Evolutionary conservation across 2,329 filamentous ascomycete species (phyloP), one percentile per base, ranked within the genome.

Genomic region (Ascochyta pisi): DNA sequence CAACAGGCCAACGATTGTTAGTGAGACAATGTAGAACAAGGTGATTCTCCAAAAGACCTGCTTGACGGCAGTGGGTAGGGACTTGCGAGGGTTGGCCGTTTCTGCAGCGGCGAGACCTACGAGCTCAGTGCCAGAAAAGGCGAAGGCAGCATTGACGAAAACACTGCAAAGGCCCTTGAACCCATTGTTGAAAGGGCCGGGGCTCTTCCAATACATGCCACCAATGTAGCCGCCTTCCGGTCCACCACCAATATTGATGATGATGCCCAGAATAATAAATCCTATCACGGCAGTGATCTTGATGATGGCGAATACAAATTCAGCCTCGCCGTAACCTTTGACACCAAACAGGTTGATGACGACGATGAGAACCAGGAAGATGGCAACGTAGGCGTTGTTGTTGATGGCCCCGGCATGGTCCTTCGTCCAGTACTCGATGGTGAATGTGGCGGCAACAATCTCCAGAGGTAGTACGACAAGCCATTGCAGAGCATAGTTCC

Each of bases 401-500:
- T 72, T 71, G 46, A 51, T 92, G 16, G 49, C 76, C 29, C 75
- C 63, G 0, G 62, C 69, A 22, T 12, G 27, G n/a, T 50, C 47
- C 7, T 83, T 74, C 49, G 87, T 85, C 92, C 92, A 96, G 71
- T 90, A 96, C 29, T 87, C 83, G 50, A 96, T 87, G 0, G 92
- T 96, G 22, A 96, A 86, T 3, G 91, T 89, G 2, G 92, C 92
- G 2, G 92, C 90, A 59, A 96, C 91, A 53, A 96, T 89, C 74
- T 96, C 92, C 34, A 96, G 81, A 0, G 92, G 92, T 29, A 96
- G 77, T 0, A 93, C 86, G 33, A 92, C 84, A 2, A 96, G 83
- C 93, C 93, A 96, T 77, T 96, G 90, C 64, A 96, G 75, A 4
- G 90, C 91, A 74, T 96, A 90, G 83, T 96, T 96, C 92, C 92